These are phyloP conservation scores for Penicillium expansum DNA, from an alignment of 2,329 filamentous ascomycete species.

Conservation along the genomic window DNA sequence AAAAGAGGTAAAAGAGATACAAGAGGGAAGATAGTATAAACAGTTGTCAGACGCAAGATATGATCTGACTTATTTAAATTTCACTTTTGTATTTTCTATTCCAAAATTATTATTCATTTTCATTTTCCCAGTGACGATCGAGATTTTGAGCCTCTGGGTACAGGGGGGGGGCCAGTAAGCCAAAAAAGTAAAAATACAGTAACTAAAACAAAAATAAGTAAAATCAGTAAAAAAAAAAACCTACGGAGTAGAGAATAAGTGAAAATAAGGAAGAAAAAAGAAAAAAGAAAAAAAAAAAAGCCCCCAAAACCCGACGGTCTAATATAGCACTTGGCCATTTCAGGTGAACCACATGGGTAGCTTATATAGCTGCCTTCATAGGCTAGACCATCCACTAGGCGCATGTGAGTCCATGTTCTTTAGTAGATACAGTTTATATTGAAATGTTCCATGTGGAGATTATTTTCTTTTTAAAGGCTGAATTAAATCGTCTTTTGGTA, in stretches of 20 bases:
- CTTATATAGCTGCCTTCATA: slow-evolving; percentile 20
- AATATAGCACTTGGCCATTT: slow-evolving; percentile 12
- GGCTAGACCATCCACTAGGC: slow-evolving; percentile 14
- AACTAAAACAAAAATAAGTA: neutral
- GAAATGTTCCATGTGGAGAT: neutral
- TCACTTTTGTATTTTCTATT: neutral
- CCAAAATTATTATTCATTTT: neutral
- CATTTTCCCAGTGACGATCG: slow-evolving; percentile 21
- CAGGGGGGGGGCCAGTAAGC: slow-evolving; percentile 5
- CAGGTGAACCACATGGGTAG: slow-evolving; percentile 11
- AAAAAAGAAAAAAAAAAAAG: neutral
- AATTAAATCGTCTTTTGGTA: neutral
- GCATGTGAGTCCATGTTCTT: neutral
- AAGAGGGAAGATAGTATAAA: neutral
- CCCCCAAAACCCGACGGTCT: neutral
- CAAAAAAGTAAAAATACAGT: neutral
- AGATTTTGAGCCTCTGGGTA: slow-evolving; percentile 27
- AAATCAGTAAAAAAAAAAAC: neutral
- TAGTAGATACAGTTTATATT: neutral
- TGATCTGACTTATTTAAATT: slow-evolving; percentile 9
- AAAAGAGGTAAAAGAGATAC: neutral
- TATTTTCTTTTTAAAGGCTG: neutral
- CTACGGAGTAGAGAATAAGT: no score
- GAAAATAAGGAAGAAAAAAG: neutral
- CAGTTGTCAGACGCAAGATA: slow-evolving; percentile 10